Percentiles rank a stretch among this genome's conserved stretches.
phyloP scores from a whole-genome alignment of 176 grass and related monocot species.

The Poa annua region DNA sequence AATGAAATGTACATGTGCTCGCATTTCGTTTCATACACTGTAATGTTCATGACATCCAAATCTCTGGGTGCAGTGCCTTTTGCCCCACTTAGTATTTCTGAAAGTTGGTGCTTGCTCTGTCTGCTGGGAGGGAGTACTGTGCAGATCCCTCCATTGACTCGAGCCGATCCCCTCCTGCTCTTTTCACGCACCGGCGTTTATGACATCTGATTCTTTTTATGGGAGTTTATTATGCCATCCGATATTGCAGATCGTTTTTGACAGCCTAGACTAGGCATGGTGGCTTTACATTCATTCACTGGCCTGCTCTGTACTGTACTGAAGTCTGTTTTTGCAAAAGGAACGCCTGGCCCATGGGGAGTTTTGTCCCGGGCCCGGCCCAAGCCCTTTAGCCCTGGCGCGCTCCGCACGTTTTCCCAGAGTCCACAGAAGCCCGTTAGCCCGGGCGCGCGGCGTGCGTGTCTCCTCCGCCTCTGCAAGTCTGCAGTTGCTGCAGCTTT shows the following conservation, averaged over 20 bases:
- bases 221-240: constrained; percentile 3
- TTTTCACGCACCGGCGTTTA: not conserved
- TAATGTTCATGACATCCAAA: not conserved
- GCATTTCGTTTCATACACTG: too few relatives aligned
- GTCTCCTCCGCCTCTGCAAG: not conserved
- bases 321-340: too few relatives aligned
- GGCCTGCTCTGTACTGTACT: not conserved
- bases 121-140: not conserved
- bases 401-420: not conserved
- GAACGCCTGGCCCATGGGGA: not conserved
- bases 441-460: not conserved
- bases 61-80: not conserved
- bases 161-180: not conserved
- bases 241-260: not conserved
- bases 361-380: not conserved
- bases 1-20: not conserved
- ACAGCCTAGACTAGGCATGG: not conserved
- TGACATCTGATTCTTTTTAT: too few relatives aligned
- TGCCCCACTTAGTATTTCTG: not conserved
- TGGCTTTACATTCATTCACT: not conserved
- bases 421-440: not conserved
- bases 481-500: not conserved
- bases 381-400: not conserved
- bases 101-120: not conserved
- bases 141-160: constrained; percentile 3